Evolutionary conservation across 208 protist genomes (phyloP), one percentile per base, ranked within the genome.

Genomic region (Crithidia mellificae): DNA sequence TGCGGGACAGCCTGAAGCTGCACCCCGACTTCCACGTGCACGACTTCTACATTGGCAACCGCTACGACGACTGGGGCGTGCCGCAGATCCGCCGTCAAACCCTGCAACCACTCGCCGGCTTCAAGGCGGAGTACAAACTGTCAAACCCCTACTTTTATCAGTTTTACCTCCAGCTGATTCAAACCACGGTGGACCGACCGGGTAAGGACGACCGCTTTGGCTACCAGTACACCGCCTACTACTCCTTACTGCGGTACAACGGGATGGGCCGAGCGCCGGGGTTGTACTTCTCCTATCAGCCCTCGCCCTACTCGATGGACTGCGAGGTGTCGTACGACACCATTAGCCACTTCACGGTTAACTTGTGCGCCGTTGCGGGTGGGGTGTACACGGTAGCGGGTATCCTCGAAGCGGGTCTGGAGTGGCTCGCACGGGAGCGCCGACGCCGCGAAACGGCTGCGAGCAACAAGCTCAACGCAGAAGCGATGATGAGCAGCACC

Each of bases 321-420:
- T 82, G 72, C 47, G 20, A 36, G 34, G 55, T 63, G 50, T 38
- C 54, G 19, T 70, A 81, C 62, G 72, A 72, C 47, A 69, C 72
- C 25, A 52, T 67, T 19, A 65, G 61, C n/a, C 84, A 90, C 69
- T 81, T 90, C 41, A 8, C 82, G 11, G 67, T 90, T 46, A 63
- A 90, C 34, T 46, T 86, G 32, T 90, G 84, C 63, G 84, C 84
- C 19, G 77, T 90, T 2, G 54, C 69, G 14, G 84, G 80, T 30
- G 84, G 84, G 11, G 81, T 90, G 20, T 86, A 81, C 63, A 84
- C 75, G 0, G 84, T 90, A 6, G 71, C 78, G 4, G 61, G 78
- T 25, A 72, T 90, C 36, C 6, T 90, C 19, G 75, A 85, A 44
- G 55, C 56, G 5, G 53, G 43, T 12, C n/a, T 79, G 38, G 73